Conservation (phyloP, 441 rosid species). For the Pelargonium exstipulatum region DNA sequence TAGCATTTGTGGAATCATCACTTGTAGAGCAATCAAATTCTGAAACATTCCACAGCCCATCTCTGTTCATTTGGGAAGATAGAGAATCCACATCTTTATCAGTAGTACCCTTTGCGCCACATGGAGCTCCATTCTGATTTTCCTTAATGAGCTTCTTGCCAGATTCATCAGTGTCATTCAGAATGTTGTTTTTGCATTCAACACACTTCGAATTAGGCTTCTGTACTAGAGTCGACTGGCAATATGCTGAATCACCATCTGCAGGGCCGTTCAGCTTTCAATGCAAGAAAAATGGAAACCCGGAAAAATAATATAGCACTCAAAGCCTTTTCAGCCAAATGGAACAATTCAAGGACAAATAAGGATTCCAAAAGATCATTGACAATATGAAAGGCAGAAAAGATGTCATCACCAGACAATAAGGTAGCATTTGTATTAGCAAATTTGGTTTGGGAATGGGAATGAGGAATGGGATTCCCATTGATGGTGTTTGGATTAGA, state of each 20-base stretch:
- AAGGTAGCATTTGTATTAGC: no score
- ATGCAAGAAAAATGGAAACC: not conserved
- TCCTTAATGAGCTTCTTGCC: no score
- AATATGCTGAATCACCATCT: not conserved
- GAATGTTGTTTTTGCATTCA: not conserved
- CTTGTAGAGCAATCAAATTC: not conserved
- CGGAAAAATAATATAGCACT: not conserved
- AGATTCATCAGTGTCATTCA: not conserved
- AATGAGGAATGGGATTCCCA: no score
- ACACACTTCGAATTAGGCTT: not conserved
- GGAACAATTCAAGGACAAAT: no score
- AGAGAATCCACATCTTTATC: not conserved
- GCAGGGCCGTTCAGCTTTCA: not conserved
- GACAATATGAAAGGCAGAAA: no score
- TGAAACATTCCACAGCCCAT: not conserved
- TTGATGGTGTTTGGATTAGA: no score
- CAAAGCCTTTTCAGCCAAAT: not conserved
- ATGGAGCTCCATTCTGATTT: no score
- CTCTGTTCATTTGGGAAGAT: not conserved
- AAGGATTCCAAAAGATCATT: no score
- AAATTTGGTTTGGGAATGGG: no score
- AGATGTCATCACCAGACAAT: no score
- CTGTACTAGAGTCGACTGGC: not conserved
- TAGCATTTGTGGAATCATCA: not conserved
- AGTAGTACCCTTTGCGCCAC: not conserved